phyloP scores from a whole-genome alignment of 805 yeast genomes.

The Metschnikowia borealis region DNA sequence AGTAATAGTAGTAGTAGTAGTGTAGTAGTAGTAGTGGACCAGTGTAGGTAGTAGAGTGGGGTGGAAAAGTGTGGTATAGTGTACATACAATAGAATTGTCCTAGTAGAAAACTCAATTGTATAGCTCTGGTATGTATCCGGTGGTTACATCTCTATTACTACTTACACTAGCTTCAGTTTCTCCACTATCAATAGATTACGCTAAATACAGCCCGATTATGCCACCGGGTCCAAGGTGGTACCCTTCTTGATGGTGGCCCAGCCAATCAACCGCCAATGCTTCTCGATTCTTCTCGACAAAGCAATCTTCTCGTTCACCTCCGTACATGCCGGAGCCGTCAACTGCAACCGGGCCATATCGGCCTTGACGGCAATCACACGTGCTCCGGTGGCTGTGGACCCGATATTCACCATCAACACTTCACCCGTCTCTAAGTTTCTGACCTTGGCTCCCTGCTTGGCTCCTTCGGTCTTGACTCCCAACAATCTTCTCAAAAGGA shows the following conservation, averaged over 20 bases:
- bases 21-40: no score
- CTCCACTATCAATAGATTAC: background rate
- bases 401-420: constrained; percentile 99
- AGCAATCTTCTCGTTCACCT: constrained; percentile 96
- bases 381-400: constrained; percentile 98
- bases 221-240: constrained; percentile 77
- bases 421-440: constrained; percentile 90
- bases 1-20: no score
- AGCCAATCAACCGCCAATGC: constrained; percentile 99
- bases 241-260: constrained; percentile 98
- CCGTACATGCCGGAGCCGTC: constrained; percentile 98
- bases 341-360: constrained; percentile 98
- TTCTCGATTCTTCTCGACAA: constrained; percentile 97
- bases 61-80: no score
- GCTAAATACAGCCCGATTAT: constrained; percentile 17
- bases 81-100: no score
- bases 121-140: no score
- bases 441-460: constrained; percentile 89
- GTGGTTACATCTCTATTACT: no score
- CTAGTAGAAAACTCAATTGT: no score
- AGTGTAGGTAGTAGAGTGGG: no score
- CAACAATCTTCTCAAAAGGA: constrained; percentile 89
- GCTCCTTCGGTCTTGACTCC: constrained; percentile 99
- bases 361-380: constrained; percentile 96
- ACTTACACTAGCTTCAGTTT: background rate